Base-by-base conservation (phyloP, 306 rosid species). In the Glycine tomentella region DNA sequence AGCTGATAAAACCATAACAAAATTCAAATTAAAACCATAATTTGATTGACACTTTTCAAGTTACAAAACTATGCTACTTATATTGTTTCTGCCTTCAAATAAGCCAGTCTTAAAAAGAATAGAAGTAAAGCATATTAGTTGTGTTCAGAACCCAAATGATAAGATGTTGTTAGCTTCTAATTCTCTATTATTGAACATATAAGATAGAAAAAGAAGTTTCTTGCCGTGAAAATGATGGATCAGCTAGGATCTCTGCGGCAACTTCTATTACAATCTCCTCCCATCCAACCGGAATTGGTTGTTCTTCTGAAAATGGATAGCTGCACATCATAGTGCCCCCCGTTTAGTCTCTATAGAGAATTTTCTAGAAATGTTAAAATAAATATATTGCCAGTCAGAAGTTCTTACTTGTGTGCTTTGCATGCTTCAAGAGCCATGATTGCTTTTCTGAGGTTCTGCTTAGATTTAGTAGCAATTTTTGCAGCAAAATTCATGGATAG, bases 381-480 rank as follows among this genome's bases (percentile, higher is more conserved):
- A 83, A 50, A 50, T 12, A 34, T 3, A n/a, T 56, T 74, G 36
- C 40, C 20, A 0, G 40, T 46, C 25, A 31, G 48, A 15, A 64
- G 78, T 81, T 53, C 87, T 87, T 74, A 94, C 98, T 91, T 90
- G 87, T 92, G 97, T 84, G 91, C 94, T 87, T 79, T 92, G 93
- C 95, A 91, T 73, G 95, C 95, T 90, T 92, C 98, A 66, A 94
- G 95, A 44, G 93, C 93, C 97, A 91, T 89, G 81, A 91, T 91
- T 83, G 98, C 97, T 84, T 82, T 84, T 75, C 97, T 92, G 75
- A 95, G 85, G 76, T 91, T 91, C 78, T 92, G 97, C 85, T 88
- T 91, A 52, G 95, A 90, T 72, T 91, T 90, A 42, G 85, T 69
- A 42, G 97, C 97, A 86, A 95, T 91, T 78, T 84, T 91, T 42